Conservation (phyloP, 257 asterid species). For the Solanum megistacrolobum region DNA sequence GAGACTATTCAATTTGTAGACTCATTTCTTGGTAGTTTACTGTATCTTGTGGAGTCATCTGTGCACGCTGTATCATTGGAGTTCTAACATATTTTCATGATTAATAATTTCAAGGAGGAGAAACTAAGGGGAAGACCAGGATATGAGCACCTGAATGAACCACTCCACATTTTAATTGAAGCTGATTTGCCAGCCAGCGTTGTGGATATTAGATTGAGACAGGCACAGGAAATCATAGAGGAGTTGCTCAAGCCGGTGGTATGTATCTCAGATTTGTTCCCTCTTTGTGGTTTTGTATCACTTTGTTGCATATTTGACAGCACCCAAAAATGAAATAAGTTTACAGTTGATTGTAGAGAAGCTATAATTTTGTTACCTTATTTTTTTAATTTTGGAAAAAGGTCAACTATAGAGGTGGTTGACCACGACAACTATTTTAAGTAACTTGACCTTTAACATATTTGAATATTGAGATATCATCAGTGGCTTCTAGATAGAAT, state of each 20-base stretch:
- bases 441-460: neutral
- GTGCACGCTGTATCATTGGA: neutral
- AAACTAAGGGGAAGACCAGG: conserved; percentile 88
- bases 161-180: conserved; percentile 80
- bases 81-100: neutral
- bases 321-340: neutral
- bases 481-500: neutral
- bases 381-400: neutral
- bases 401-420: neutral
- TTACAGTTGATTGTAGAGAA: neutral
- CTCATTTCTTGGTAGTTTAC: neutral
- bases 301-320: neutral
- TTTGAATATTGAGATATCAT: neutral
- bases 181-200: conserved; percentile 85
- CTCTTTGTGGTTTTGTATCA: neutral
- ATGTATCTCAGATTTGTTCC: conserved; percentile 6
- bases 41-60: neutral
- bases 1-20: neutral
- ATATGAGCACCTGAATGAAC: conserved; percentile 90
- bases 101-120: conserved; percentile 58
- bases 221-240: conserved; percentile 83
- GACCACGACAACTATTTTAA: neutral
- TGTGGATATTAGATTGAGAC: conserved; percentile 71
- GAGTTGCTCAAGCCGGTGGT: conserved; percentile 96
- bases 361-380: neutral